A percentile compares a stretch with the other conserved stretches of the same genome.
phyloP scores from a whole-genome alignment of 768 basidiomycete genomes.

The Boletus insuetus region DNA sequence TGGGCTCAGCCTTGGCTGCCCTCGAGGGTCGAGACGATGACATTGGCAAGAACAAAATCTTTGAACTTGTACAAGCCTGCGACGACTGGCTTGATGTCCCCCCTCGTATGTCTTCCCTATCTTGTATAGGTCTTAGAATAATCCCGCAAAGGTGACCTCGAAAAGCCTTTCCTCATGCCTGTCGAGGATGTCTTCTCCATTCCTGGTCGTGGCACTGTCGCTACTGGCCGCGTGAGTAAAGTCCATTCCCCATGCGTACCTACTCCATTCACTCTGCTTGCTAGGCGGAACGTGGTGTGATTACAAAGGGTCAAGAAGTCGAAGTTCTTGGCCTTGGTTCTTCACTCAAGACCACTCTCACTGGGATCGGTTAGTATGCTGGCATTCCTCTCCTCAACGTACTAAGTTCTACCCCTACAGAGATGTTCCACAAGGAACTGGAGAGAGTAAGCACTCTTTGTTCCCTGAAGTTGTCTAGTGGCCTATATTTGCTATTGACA shows the following conservation, averaged over 20 bases:
- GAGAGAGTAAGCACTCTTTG: conserved; percentile 61
- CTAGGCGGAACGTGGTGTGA: conserved; percentile 88
- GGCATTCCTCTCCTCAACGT: background rate
- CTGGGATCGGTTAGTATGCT: conserved; percentile 72
- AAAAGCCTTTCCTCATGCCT: conserved; percentile 96
- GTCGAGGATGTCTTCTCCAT: conserved; percentile 98
- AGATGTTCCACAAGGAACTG: conserved; percentile 99
- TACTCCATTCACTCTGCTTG: background rate
- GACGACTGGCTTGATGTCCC: conserved; percentile 96
- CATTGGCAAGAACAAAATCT: conserved; percentile 76
- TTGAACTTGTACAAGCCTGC: conserved; percentile 80
- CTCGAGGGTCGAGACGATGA: conserved; percentile 82
- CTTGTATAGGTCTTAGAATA: background rate
- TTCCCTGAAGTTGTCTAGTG: background rate
- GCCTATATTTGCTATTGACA: conserved; percentile 25
- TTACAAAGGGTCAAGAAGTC: conserved; percentile 88
- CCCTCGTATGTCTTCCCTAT: conserved; percentile 53
- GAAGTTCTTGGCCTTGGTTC: conserved; percentile 88
- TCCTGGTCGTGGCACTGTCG: conserved; percentile 96
- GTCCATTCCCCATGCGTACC: background rate
- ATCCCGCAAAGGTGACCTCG: conserved; percentile 71
- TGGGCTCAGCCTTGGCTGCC: conserved; percentile 95
- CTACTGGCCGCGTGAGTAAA: conserved; percentile 78
- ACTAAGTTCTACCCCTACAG: conserved; percentile 38
- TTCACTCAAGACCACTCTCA: conserved; percentile 86